Percentiles rank a stretch among this genome's conserved stretches.
These are phyloP conservation scores for Erythrobasidium hasegawianum DNA, from an alignment of 1,284 basidiomycete genomes.

Conservation along the genomic window DNA sequence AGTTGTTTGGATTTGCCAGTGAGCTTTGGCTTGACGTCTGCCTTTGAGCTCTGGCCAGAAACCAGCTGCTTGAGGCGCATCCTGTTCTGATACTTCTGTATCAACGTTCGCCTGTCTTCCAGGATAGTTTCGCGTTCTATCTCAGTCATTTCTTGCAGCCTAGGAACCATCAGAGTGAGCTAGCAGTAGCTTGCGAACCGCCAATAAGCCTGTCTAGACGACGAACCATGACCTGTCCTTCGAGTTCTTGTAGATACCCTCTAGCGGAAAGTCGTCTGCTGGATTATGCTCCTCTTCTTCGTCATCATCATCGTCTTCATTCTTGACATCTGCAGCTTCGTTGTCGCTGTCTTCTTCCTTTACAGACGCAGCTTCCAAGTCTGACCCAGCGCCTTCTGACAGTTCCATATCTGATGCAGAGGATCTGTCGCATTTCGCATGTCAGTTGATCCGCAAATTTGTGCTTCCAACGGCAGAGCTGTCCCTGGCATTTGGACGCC, in stretches of 20 bases:
- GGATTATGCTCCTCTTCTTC: constrained; percentile 3
- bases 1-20: constrained; percentile 18
- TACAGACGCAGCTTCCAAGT: constrained; percentile 24
- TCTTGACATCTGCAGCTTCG: neutral
- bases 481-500: too few relatives aligned
- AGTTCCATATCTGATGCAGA: constrained; percentile 31
- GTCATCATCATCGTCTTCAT: constrained; percentile 9
- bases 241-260: constrained; percentile 32
- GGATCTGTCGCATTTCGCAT: neutral
- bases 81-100: constrained; percentile 25
- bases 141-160: constrained; percentile 28
- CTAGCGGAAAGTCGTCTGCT: constrained; percentile 30
- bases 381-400: constrained; percentile 23
- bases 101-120: constrained; percentile 19
- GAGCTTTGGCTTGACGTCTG: neutral
- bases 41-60: constrained; percentile 5
- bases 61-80: constrained; percentile 26
- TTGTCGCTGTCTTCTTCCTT: constrained; percentile 18
- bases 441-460: neutral
- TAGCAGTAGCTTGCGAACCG: neutral
- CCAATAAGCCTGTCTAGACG: neutral
- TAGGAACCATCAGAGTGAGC: constrained; percentile 1
- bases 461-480: too few relatives aligned
- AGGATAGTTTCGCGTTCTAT: constrained; percentile 33
- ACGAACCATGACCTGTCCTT: constrained; percentile 27